Percentiles rank a stretch among this genome's conserved stretches.
phyloP scores from a whole-genome alignment of 768 basidiomycete species.

The Pleurotus ostreatus region DNA sequence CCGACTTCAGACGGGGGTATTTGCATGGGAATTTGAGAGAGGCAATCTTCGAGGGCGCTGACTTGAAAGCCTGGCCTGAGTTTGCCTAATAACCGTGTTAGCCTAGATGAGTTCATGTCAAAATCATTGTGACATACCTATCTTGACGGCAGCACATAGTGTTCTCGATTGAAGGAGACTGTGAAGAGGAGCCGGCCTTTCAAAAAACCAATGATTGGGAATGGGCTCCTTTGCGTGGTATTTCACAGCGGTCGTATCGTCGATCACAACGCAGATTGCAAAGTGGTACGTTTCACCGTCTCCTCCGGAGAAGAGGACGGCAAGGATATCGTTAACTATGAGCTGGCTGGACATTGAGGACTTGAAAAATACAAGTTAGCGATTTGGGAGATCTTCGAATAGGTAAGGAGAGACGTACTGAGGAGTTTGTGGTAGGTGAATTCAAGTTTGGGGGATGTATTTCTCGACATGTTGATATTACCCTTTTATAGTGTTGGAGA shows the following conservation, averaged over 20 bases:
- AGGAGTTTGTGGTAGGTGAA: no score
- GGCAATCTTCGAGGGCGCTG: not conserved
- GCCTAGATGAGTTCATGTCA: no score
- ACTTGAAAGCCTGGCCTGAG: not conserved
- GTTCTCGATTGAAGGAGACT: not conserved
- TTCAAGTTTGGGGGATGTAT: no score
- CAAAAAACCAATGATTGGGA: slow-evolving; percentile 2
- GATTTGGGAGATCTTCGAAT: no score
- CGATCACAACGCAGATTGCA: slow-evolving; percentile 1
- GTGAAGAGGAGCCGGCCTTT: not conserved
- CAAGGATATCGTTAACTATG: not conserved
- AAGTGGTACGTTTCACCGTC: slow-evolving; percentile 2
- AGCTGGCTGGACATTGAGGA: not conserved
- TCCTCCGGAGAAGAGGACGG: slow-evolving; percentile 1
- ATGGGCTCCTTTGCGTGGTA: not conserved
- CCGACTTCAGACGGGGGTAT: slow-evolving; percentile 3
- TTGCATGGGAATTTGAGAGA: slow-evolving; percentile 7
- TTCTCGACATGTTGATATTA: no score
- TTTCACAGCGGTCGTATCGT: not conserved
- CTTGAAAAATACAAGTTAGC: not conserved
- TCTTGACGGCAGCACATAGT: not conserved
- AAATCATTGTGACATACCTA: no score
- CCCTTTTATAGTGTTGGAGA: no score
- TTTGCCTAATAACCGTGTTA: no score
- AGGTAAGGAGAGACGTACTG: no score